Conservation (phyloP, 1,284 basidiomycete species). For the Thecaphora frezii region DNA sequence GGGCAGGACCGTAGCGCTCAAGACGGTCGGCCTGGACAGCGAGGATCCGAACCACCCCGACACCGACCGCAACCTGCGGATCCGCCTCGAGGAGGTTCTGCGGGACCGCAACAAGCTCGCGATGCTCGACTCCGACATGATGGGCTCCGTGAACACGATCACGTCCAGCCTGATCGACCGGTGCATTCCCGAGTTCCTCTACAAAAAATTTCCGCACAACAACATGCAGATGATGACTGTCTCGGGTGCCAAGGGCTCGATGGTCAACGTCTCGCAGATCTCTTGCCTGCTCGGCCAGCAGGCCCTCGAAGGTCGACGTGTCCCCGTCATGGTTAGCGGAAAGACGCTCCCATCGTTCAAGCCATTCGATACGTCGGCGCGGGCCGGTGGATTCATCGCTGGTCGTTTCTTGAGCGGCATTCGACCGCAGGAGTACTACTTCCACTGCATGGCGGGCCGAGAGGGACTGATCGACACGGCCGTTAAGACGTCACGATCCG, state of each 20-base stretch:
- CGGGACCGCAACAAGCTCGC: slow-evolving; percentile 97
- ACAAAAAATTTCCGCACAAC: slow-evolving; percentile 80
- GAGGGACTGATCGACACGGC: slow-evolving; percentile 99
- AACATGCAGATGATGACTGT: slow-evolving; percentile 99
- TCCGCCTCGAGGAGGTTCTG: slow-evolving; percentile 81
- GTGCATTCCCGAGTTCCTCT: slow-evolving; percentile 84
- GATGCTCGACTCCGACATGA: slow-evolving; percentile 87
- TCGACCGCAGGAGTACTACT: slow-evolving; percentile 98
- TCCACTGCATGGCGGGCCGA: slow-evolving; percentile 99
- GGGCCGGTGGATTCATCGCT: slow-evolving; percentile 98
- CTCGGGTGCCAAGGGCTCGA: slow-evolving; percentile 96
- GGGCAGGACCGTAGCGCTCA: slow-evolving; percentile 82
- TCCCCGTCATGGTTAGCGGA: slow-evolving; percentile 97
- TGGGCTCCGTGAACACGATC: slow-evolving; percentile 66
- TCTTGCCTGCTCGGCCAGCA: slow-evolving; percentile 96
- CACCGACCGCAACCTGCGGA: slow-evolving; percentile 63
- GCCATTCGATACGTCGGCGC: slow-evolving; percentile 92
- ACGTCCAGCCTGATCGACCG: slow-evolving; percentile 73
- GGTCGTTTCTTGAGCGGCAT: slow-evolving; percentile 98
- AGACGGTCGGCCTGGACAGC: slow-evolving; percentile 64
- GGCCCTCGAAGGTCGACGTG: slow-evolving; percentile 95
- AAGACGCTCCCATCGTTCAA: slow-evolving; percentile 98
- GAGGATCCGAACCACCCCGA: slow-evolving; percentile 49
- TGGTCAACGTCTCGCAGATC: slow-evolving; percentile 96
- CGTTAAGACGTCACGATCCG: slow-evolving; percentile 97